Percentiles rank a stretch among this genome's conserved stretches.
Conservation (phyloP, 2,329 filamentous ascomycete species). For the Penicillium sp. region DNA sequence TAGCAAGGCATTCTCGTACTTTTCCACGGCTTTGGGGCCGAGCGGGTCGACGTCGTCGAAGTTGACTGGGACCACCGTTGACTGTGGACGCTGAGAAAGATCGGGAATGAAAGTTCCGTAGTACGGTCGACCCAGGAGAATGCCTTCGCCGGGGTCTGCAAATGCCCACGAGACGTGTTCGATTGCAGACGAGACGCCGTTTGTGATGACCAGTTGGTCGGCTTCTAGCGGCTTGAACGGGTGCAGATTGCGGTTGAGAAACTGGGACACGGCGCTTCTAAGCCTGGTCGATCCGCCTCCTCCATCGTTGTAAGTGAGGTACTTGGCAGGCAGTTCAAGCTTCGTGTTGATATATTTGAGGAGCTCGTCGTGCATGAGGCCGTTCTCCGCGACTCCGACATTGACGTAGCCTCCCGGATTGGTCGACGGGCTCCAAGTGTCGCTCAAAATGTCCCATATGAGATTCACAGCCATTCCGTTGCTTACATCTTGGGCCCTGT, state of each 20-base stretch:
- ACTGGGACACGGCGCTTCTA: slow-evolving; percentile 28
- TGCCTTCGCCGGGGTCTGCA: slow-evolving; percentile 35
- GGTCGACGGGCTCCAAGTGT: slow-evolving; percentile 44
- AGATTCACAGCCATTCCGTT: slow-evolving; percentile 12
- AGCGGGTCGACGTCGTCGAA: slow-evolving; percentile 49
- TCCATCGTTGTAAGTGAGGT: slow-evolving; percentile 42
- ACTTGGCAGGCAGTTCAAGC: slow-evolving; percentile 31
- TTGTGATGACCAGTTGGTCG: slow-evolving; percentile 33
- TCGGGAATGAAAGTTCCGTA: slow-evolving; percentile 53
- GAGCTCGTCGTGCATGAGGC: slow-evolving; percentile 51
- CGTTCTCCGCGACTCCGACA: slow-evolving; percentile 55
- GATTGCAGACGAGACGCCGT: slow-evolving; percentile 36
- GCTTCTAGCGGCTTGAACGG: slow-evolving; percentile 26
- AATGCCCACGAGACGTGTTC: slow-evolving; percentile 37
- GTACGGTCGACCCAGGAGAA: slow-evolving; percentile 36
- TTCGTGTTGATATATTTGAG: slow-evolving; percentile 44
- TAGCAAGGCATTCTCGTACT: slow-evolving; percentile 48
- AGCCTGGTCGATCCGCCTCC: slow-evolving; percentile 28
- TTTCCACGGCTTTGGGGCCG: slow-evolving; percentile 37
- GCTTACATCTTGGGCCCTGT: slow-evolving; percentile 1
- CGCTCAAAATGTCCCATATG: slow-evolving; percentile 47
- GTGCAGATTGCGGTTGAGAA: slow-evolving; percentile 33
- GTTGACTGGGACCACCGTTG: slow-evolving; percentile 44
- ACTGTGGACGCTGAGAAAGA: slow-evolving; percentile 43
- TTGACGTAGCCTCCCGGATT: slow-evolving; percentile 47